Evolutionary conservation across 2,329 filamentous ascomycete genomes (phyloP), one percentile per base, ranked within the genome.

Genomic region (Clonostachys solani): DNA sequence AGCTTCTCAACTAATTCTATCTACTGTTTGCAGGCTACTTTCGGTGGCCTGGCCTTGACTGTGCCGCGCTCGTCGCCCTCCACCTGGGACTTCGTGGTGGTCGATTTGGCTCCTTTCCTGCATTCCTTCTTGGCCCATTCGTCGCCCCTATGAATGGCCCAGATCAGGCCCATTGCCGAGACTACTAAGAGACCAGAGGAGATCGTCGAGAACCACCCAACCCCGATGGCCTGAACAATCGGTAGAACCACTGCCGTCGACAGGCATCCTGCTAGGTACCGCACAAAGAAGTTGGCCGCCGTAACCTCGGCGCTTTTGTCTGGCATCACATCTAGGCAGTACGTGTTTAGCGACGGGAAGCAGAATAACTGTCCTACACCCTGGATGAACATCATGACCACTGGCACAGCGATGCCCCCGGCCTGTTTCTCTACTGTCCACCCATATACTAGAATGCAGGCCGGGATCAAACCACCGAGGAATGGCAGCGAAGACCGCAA

Each of bases 131-230:
- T 62, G 44, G 69, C 56, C 72, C 71, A 75, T 12, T 48, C 47
- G 48, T 66, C 60, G 13, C 71, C 71, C 60, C 66, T 66, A 40
- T 55, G 60, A 47, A 73, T 65, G 6, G 67, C 62, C 12, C 65
- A 60, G 53, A 63, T 60, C 5, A 68, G 60, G 23, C 64, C 66
- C 16, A 63, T 40, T 4, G 68, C 58, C 29, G 68, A 65, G n/a
- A 56, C 47, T 15, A 69, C 53, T 46, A 75, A 49, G 43, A 72
- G 64, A 6, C 58, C 51, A 5, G 60, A 58, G 12, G 67, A 70
- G 48, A 91, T 84, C 2, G 87, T 91, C 42, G 78, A 84, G 61
- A 91, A 92, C 86, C 87, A 92, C 0, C 89, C 89, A 1, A 92
- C 83, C 5, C 89, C 89, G 47, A 94, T 85, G 33, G 65, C 69